Base-by-base conservation (phyloP, 768 basidiomycete genomes). In the Psilocybe sp. region DNA sequence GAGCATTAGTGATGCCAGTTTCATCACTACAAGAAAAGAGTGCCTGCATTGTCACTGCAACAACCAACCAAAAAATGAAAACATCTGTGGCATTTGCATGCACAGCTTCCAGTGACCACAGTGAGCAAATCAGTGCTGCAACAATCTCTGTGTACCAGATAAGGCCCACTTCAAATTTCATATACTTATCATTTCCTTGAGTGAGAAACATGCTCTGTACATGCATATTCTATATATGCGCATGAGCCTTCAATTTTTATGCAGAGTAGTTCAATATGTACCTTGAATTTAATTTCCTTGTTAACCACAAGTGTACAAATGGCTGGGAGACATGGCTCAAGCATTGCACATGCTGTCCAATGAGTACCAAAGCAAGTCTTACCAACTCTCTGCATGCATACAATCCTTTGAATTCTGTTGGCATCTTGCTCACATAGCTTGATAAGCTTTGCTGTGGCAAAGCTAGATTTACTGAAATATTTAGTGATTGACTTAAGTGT, bases 91-190 rank as follows among this genome's bases (percentile, higher is more conserved):
- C 50, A 41, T 56, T 56, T 15, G 54, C 46, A 38, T 52, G 31
- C 37, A 60, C 47, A n/a, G 62, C 51, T 50, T 63, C 63, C 7
- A 64, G 46, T n/a, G 62, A 64, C 63, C 63, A 64, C 10, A 64
- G 47, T 5, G 62, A 56, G 0, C 55, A 44, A 23, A 54, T 51
- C n/a, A 64, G 31, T 11, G 60, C 60, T 2, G 49, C 50, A 40
- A 62, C 50, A 40, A 62, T 56, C 5, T 38, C 23, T 14, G 52
- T 56, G 43, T 64, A 64, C 34, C 49, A 44, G 10, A 52, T 35
- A n/a, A 61, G 32, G 40, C 40, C 36, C n/a, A 31, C 32, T 35
- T 56, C 48, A 36, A 57, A 54, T 53, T 43, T 13, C 44, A 20
- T 7, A 45, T 14, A 11, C 18, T 32, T 19, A 13, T 11, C 33